Evolutionary conservation across 495 filamentous ascomycete species (phyloP), one percentile per base, ranked within the genome.

Genomic region (Amniculicola lignicola): DNA sequence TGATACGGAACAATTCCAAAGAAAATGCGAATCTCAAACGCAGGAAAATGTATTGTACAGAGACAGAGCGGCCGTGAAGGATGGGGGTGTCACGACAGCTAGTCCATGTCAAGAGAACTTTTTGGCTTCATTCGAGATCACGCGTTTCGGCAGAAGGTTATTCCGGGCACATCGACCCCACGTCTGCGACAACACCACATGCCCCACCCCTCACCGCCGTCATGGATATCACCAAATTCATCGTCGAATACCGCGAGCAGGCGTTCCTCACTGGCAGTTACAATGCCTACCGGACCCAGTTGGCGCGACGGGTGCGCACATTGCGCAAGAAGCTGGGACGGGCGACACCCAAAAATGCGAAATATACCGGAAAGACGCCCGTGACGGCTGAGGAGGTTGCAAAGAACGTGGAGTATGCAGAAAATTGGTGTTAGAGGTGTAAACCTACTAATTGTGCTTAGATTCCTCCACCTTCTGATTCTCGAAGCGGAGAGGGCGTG

Each of bases 181-280:
- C n/a, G n/a, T n/a, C n/a, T n/a, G n/a, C n/a, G n/a, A n/a, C n/a
- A n/a, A n/a, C n/a, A n/a, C n/a, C n/a, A n/a, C n/a, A n/a, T n/a
- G n/a, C 14, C 15, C 39, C 45, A 38, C 52, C 14, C 28, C 46
- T 12, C 9, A 9, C 19, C 35, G 16, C 31, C 21, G 52, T 31
- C 47, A 97, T 99, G 93, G 90, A 97, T 51, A 86, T 97, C 68
- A 97, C 93, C 16, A 81, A 81, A 47, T 91, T 87, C 54, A 77
- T 97, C 50, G 80, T 87, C 64, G 81, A 82, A 37, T 79, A 82
- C 35, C 75, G 91, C 31, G 88, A 95, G 67, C 82, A 87, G 63
- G 88, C 85, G 4, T 81, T 95, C 37, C 79, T 95, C 6, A 81
- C 89, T 27, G 93, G 92, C 36, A 90, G 96, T 70, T 90, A 95